Conservation (phyloP, 2,329 filamentous ascomycete genomes). For the Fusarium nurragi region DNA sequence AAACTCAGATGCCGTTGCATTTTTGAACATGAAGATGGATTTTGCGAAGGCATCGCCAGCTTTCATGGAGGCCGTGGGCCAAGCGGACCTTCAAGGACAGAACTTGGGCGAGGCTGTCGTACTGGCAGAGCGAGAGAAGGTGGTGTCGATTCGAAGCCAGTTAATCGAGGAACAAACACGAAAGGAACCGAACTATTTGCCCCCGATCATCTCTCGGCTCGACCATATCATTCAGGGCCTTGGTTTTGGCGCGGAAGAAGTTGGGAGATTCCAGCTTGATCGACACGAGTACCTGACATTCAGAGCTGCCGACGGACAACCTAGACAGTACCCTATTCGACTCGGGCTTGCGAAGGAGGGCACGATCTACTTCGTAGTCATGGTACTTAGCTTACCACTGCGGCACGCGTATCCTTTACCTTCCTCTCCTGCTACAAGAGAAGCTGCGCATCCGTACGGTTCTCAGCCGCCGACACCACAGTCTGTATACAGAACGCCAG, state of each 20-base stretch:
- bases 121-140: constrained; percentile 61
- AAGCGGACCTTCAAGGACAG: constrained; percentile 57
- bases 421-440: constrained; percentile 57
- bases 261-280: constrained; percentile 62
- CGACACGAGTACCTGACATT: constrained; percentile 67
- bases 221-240: constrained; percentile 65
- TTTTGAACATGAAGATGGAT: constrained; percentile 67
- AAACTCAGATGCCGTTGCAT: constrained; percentile 63
- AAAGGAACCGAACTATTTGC: constrained; percentile 70
- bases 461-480: constrained; percentile 47
- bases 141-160: constrained; percentile 59
- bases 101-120: constrained; percentile 65
- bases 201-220: constrained; percentile 68
- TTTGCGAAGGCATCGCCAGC: constrained; percentile 65
- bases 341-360: constrained; percentile 68
- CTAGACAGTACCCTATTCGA: constrained; percentile 59
- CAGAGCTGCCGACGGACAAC: constrained; percentile 60
- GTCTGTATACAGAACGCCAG: constrained; percentile 53
- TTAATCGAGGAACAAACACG: constrained; percentile 67
- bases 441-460: constrained; percentile 55
- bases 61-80: constrained; percentile 66
- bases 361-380: constrained; percentile 69
- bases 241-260: constrained; percentile 63
- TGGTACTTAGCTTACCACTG: constrained; percentile 54
- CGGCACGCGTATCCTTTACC: constrained; percentile 55